Base-by-base conservation (phyloP, 140 eudicot species). In the Bidens hawaiensis region DNA sequence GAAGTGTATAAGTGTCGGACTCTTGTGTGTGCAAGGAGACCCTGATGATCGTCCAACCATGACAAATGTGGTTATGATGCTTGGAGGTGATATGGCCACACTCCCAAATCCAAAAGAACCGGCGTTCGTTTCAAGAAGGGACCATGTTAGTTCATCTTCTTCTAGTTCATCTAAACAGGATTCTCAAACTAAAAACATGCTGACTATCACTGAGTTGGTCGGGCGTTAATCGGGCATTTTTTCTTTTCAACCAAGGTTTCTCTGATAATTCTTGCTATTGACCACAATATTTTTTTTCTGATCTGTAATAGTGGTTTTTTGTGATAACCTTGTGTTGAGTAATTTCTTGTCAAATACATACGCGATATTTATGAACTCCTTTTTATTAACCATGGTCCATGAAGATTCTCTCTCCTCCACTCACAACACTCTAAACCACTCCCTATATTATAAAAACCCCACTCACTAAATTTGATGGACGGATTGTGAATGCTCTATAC, bases 31-130 rank as follows among this genome's bases (percentile, higher is more conserved):
- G 41, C 91, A 83, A 68, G 91, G 75, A 51, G 81, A 81, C 57
- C 87, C 93, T 11, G 30, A 6, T 64, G 87, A 84, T 65, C 85
- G 87, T 21, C 93, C 93, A 38, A 50, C 78, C 57, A 84, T 84
- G 82, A 48, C 70, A 1, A 66, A 60, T 52, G 82, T 78, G 12
- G 72, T 78, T 42, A 42, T 48, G 5, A 84, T 84, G 93, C 73
- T 84, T 7, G 65, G 79, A 28, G 69, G 67, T 54, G 85, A 81
- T 71, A 60, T 60, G 6, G 61, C 60, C 42, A 65, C 68, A 27
- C 78, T 80, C n/a, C 83, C 87, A 16, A 28, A 12, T 54, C 87
- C 82, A 17, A 71, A 70, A 49, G 70, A 75, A 65, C 87, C 93
- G 11, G 85, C 13, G 45, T 3, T 11, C 15, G 13, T 38, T 38